phyloP scores from a whole-genome alignment of 192 early-diverging fungal genomes.

The Radiomyces spectabilis region DNA sequence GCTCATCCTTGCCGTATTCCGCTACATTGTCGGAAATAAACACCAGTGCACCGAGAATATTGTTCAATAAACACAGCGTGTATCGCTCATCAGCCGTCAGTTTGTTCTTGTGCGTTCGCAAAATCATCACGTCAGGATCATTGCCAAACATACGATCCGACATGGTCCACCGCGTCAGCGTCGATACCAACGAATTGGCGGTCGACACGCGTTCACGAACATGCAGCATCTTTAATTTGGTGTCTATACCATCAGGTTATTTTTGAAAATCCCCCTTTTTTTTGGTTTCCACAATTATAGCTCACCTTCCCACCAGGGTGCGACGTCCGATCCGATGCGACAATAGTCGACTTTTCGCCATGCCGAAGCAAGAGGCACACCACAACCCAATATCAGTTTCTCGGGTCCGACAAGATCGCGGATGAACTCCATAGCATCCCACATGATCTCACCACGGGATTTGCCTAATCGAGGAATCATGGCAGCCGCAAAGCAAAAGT shows the following conservation, averaged over 20 bases:
- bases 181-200: constrained; percentile 38
- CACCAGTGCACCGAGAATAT: constrained; percentile 39
- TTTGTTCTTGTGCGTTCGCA: constrained; percentile 35
- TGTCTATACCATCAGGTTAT: constrained; percentile 12
- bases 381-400: constrained; percentile 38
- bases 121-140: constrained; percentile 45
- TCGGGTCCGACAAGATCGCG: too few species aligned
- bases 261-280: background rate
- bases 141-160: constrained; percentile 43
- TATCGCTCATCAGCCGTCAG: constrained; percentile 29
- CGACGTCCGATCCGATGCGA: constrained; percentile 44
- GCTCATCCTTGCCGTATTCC: constrained; percentile 20
- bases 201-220: constrained; percentile 46
- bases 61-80: constrained; percentile 38
- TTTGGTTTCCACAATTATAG: background rate
- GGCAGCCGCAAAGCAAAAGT: constrained; percentile 42
- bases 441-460: constrained; percentile 43
- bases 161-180: constrained; percentile 35
- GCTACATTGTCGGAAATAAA: constrained; percentile 41
- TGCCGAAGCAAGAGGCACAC: constrained; percentile 36
- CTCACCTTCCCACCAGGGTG: constrained; percentile 35
- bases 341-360: constrained; percentile 40
- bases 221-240: constrained; percentile 32
- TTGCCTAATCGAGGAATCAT: constrained; percentile 33
- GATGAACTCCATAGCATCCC: constrained; percentile 35